Percentiles rank a stretch among this genome's conserved stretches.
Conservation (phyloP, 78 protist genomes). For the Guillardia theta region DNA sequence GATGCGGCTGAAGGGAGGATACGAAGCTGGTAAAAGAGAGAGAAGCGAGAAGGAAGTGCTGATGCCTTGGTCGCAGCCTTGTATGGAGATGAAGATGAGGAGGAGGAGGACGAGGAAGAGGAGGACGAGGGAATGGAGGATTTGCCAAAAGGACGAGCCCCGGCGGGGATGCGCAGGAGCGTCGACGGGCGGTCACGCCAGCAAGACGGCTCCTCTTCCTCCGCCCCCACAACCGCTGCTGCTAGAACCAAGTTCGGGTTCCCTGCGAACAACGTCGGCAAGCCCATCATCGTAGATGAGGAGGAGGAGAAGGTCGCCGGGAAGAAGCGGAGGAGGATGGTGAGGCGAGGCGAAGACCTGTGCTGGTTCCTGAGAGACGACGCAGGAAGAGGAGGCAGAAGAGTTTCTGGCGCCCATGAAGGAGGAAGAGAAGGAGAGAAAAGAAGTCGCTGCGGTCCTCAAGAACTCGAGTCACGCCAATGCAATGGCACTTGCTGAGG, state of each 20-base stretch:
- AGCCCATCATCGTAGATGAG: not conserved
- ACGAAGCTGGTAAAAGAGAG: no score
- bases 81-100: not conserved
- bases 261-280: not conserved
- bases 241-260: not conserved
- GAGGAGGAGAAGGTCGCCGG: not conserved
- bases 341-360: no score
- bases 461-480: not conserved
- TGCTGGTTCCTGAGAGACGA: no score
- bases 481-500: not conserved
- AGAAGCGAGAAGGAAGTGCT: no score
- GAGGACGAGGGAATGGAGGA: not conserved
- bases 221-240: no score
- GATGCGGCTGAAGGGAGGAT: not conserved
- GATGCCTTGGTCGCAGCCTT: no score
- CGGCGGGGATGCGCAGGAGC: not conserved
- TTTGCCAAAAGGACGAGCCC: not conserved
- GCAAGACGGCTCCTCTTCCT: no score
- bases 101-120: conserved; percentile 7
- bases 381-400: conserved; percentile 8
- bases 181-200: not conserved
- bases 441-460: not conserved
- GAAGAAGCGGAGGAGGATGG: not conserved
- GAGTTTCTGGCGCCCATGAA: not conserved
- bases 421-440: not conserved